These are phyloP conservation scores for Fraxinus platypoda DNA, from an alignment of 305 asterid species.

Conservation along the genomic window DNA sequence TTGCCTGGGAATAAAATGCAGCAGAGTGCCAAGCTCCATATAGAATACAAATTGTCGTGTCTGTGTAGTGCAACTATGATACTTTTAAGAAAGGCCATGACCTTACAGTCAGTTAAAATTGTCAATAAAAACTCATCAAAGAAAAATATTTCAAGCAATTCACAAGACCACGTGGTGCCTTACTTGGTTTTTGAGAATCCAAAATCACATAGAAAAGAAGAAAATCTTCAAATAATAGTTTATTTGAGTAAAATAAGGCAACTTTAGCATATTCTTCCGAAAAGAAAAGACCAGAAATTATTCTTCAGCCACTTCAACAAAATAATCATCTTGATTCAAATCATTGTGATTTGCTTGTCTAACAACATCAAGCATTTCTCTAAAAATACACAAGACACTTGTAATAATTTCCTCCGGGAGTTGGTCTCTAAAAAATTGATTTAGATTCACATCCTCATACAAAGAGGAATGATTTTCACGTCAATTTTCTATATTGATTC, in stretches of 20 bases:
- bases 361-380: background rate
- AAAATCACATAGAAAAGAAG: background rate
- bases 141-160: slow-evolving; percentile 14
- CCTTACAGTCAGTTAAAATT: slow-evolving; percentile 24
- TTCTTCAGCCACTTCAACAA: background rate
- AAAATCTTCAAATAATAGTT: background rate
- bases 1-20: slow-evolving; percentile 62
- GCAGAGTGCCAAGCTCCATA: slow-evolving; percentile 49
- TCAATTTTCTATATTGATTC: background rate
- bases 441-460: background rate
- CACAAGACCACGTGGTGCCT: slow-evolving; percentile 9
- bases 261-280: background rate
- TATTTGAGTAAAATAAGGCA: background rate
- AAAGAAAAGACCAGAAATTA: background rate
- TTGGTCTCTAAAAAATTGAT: background rate
- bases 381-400: background rate
- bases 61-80: slow-evolving; percentile 45
- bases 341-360: background rate
- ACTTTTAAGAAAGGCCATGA: slow-evolving; percentile 27
- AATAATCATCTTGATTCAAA: background rate
- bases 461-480: background rate
- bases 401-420: background rate
- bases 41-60: slow-evolving; percentile 35
- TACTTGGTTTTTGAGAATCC: slow-evolving; percentile 17
- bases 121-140: slow-evolving; percentile 21